Evolutionary conservation across 148 eudicot genomes (phyloP), one percentile per base, ranked within the genome.

Genomic region (Heliamphora exappendiculata): DNA sequence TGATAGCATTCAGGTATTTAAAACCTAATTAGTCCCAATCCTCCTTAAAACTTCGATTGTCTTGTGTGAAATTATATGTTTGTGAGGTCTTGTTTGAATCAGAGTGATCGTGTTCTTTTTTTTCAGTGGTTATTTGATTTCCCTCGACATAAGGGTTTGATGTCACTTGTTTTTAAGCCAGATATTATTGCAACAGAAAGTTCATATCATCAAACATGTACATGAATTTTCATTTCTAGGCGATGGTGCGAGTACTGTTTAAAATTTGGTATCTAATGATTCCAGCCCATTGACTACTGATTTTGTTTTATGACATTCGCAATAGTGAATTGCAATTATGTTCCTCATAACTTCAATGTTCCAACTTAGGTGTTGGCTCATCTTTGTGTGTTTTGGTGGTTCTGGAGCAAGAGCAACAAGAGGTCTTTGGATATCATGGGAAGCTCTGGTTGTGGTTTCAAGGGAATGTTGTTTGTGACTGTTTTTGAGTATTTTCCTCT

Each of bases 1-100:
- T 54, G 94, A 90, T 47, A 86, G 82, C 73, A 86, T 90, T 84
- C 91, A 90, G 87, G 91, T 86, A 84, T 68, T 39, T 33, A 29
- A 19, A 33, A 19, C 59, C 31, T 72, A 28, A 36, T 3, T 33
- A 34, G 57, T 62, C 10, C 69, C 19, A 60, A 44, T 53, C 14
- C n/a, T 26, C 33, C 36, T 76, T 11, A 69, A 44, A 19, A 70
- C 50, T 78, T 59, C 20, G 10, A 45, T 31, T 29, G 9, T 74
- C 57, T 72, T 17, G 24, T 7, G 13, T 29, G 34, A 12, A 16
- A 11, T 69, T 28, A 37, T 58, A 39, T 55, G 80, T 19, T 13
- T 58, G n/a, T 51, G 36, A 10, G 64, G 11, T 13, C 64, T 4
- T 55, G n/a, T n/a, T 59, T 26, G 0, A 59, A 59, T 59, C 22